Evolutionary conservation across 108 stramenopile genomes (phyloP).

Genomic region (Skeletonema grethae): DNA sequence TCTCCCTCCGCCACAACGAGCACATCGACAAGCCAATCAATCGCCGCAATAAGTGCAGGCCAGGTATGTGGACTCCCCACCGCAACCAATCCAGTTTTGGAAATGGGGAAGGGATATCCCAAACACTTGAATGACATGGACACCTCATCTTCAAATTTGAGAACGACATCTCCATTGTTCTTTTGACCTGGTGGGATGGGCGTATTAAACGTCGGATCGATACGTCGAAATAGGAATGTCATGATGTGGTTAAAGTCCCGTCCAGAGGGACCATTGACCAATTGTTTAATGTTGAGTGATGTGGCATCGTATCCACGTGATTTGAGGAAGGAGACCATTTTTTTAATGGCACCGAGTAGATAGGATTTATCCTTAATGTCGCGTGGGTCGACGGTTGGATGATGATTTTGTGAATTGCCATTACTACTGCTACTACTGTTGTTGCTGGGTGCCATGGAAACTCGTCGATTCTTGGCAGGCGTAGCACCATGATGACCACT

Average conservation of each 20-base stretch:
- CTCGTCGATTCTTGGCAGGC: conserved; percentile 33
- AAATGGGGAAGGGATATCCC: conserved; percentile 93
- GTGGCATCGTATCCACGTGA: conserved; percentile 57
- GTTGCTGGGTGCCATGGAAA: conserved; percentile 24
- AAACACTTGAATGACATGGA: conserved; percentile 87
- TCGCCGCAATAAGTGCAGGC: conserved; percentile 94
- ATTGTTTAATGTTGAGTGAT: conserved; percentile 15
- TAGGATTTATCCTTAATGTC: conserved; percentile 65
- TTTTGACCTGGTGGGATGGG: not conserved
- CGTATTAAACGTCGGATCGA: conserved; percentile 86
- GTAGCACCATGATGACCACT: not conserved
- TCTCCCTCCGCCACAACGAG: conserved; percentile 38
- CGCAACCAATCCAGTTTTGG: conserved; percentile 92
- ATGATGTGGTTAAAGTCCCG: conserved; percentile 95
- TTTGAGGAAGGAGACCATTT: conserved; percentile 72
- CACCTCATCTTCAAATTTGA: conserved; percentile 97
- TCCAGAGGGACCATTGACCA: conserved; percentile 77
- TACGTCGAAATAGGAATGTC: conserved; percentile 87
- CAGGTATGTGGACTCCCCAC: conserved; percentile 99
- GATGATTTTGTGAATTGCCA: not conserved
- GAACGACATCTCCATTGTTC: conserved; percentile 39
- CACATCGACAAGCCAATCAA: conserved; percentile 95
- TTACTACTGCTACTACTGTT: not conserved
- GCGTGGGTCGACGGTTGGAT: conserved; percentile 39
- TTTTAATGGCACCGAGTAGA: conserved; percentile 56